A percentile compares a stretch with the other conserved stretches of the same genome.
These are phyloP conservation scores for Colletotrichum tabaci DNA, from an alignment of 2,329 filamentous ascomycete genomes.

Conservation along the genomic window DNA sequence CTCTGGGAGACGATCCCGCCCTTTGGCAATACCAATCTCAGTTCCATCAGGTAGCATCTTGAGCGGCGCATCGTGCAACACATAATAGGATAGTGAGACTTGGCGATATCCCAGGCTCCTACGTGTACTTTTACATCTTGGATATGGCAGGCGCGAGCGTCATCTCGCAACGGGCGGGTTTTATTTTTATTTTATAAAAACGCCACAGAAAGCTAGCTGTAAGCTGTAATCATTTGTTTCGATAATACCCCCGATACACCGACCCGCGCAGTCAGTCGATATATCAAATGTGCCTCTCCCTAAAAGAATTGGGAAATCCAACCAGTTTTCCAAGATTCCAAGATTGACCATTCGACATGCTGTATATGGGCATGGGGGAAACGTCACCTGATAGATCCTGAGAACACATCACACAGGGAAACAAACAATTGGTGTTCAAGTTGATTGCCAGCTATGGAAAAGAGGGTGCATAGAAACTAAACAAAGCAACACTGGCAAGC, in stretches of 20 bases:
- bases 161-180: constrained; percentile 2
- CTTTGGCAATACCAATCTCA: neutral
- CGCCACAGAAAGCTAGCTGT: neutral
- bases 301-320: neutral
- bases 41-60: neutral
- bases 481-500: neutral
- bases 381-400: neutral
- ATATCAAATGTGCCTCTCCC: constrained; percentile 16
- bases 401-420: neutral
- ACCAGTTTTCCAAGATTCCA: neutral
- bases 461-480: neutral
- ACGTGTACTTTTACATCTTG: constrained; percentile 36
- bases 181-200: neutral
- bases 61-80: neutral
- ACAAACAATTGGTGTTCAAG: no score
- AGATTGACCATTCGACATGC: neutral
- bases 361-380: neutral
- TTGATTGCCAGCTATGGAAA: neutral
- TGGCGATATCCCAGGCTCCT: neutral
- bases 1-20: neutral
- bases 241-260: constrained; percentile 42
- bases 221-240: constrained; percentile 28
- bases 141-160: constrained; percentile 10
- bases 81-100: constrained; percentile 12
- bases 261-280: constrained; percentile 27